Base-by-base conservation (phyloP, 1,284 basidiomycete genomes). In the Cutaneotrichosporon cavernicola region DNA sequence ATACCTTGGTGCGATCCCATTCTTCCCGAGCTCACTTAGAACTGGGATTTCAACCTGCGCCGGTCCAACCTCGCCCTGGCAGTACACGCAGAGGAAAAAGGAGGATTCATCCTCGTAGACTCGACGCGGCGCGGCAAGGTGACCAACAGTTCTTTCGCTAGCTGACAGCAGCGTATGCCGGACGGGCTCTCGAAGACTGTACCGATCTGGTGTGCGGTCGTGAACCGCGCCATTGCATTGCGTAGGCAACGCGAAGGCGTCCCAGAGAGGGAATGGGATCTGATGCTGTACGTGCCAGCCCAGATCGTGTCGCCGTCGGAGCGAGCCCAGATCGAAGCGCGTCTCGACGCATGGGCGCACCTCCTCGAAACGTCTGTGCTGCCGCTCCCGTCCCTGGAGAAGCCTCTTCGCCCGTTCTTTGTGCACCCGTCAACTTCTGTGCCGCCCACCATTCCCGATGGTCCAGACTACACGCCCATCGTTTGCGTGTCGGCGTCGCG, bases 131-230 rank as follows among this genome's bases (percentile, higher is more conserved):
- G 92, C 18, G 96, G 96, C 9, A 98, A 99, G 71, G 81, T 81
- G 18, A 34, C 70, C 53, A 10, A 8, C 1, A 5, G 21, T 13
- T 4, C 2, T 26, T 30, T n/a, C 26, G 4, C 4, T 11, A 21
- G n/a, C 59, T 30, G 31, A 51, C 49, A 32, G 9, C 67, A 82
- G 81, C 88, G 92, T 16, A 90, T 96, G 69, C 96, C 96, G 0
- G 96, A 99, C 72, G 93, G 95, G 0, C 83, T 98, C 0, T 91
- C 91, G 6, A 98, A 98, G 78, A 98, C 96, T 0, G 85, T 97
- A 0, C 94, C 96, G 0, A 91, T 95, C 55, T 99, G 96, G 96
- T 98, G 96, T 76, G 84, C 91, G 2, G 92, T 96, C 3, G 83
- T 98, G 69, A 98, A 97, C 73, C 84, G 86, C 9, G 91, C 92